Evolutionary conservation across 2,329 filamentous ascomycete species (phyloP).

Genomic region (Fusarium burgessii): DNA sequence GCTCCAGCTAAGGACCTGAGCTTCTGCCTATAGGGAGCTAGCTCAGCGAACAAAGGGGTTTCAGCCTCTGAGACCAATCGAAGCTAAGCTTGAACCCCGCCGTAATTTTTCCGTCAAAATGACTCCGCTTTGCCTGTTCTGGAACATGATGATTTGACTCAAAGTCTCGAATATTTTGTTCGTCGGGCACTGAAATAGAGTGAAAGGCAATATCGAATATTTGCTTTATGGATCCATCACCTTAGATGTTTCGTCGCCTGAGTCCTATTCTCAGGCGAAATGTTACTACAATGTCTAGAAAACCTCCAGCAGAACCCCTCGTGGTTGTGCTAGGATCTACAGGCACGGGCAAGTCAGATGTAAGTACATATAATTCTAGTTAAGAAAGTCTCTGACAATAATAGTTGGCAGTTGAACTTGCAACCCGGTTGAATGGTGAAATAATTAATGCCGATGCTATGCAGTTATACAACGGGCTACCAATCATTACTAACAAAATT

Average conservation of each 20-base stretch:
- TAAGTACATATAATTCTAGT: slow-evolving; percentile 54
- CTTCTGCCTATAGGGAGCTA: slow-evolving; percentile 21
- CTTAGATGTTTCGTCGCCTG: slow-evolving; percentile 47
- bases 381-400: slow-evolving; percentile 7
- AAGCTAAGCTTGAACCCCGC: slow-evolving; percentile 17
- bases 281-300: slow-evolving; percentile 56
- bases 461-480: slow-evolving; percentile 93
- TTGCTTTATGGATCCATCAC: slow-evolving; percentile 15
- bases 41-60: slow-evolving; percentile 31
- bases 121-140: slow-evolving; percentile 31
- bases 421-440: slow-evolving; percentile 86
- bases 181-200: neutral
- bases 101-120: slow-evolving; percentile 38
- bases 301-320: slow-evolving; percentile 67
- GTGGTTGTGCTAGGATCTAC: slow-evolving; percentile 90
- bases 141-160: slow-evolving; percentile 21
- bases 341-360: slow-evolving; percentile 93
- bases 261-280: slow-evolving; percentile 47
- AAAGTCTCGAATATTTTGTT: slow-evolving; percentile 7
- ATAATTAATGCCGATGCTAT: slow-evolving; percentile 98
- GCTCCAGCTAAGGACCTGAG: slow-evolving; percentile 16
- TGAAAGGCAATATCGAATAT: neutral
- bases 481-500: slow-evolving; percentile 96
- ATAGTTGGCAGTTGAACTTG: slow-evolving; percentile 90
- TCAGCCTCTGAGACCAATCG: slow-evolving; percentile 31